Evolutionary conservation across 306 rosid species (phyloP).

Genomic region (Heteromeles arbutifolia): DNA sequence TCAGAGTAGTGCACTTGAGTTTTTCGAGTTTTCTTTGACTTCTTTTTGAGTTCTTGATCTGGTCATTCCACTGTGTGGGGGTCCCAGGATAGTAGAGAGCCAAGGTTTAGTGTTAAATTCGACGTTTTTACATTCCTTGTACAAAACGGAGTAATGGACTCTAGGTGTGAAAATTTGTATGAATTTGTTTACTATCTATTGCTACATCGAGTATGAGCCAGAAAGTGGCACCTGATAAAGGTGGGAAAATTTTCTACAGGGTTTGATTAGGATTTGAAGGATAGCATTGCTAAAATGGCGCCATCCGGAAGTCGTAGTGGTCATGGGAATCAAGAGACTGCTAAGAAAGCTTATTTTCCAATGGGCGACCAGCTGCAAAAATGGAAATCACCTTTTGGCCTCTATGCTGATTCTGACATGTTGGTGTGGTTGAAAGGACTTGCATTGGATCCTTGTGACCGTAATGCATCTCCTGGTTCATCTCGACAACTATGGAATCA

Average conservation of each 20-base stretch:
- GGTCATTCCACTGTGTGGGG: not conserved
- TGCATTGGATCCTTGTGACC: conserved; percentile 8
- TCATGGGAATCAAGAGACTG: not conserved
- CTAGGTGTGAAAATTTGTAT: not conserved
- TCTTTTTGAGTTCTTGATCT: not conserved
- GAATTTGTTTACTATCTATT: not conserved
- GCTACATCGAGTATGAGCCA: not conserved
- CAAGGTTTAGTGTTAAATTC: not conserved
- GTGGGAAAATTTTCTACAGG: not conserved
- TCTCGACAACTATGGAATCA: not conserved
- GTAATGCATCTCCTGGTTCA: not conserved
- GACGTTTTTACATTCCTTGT: not conserved
- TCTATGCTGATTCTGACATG: not conserved
- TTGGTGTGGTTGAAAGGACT: conserved; percentile 14
- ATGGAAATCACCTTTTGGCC: not conserved
- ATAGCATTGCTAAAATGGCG: not conserved
- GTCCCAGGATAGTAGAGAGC: not conserved
- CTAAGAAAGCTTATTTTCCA: not conserved
- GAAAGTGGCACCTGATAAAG: not conserved
- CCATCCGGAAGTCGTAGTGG: not conserved
- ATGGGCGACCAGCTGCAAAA: not conserved
- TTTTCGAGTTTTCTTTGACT: not conserved
- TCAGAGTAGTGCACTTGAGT: not conserved
- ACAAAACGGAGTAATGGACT: not conserved
- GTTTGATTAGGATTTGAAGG: not conserved